phyloP scores from a whole-genome alignment of 148 eudicot genomes.

The Nepenthes gracilis region DNA sequence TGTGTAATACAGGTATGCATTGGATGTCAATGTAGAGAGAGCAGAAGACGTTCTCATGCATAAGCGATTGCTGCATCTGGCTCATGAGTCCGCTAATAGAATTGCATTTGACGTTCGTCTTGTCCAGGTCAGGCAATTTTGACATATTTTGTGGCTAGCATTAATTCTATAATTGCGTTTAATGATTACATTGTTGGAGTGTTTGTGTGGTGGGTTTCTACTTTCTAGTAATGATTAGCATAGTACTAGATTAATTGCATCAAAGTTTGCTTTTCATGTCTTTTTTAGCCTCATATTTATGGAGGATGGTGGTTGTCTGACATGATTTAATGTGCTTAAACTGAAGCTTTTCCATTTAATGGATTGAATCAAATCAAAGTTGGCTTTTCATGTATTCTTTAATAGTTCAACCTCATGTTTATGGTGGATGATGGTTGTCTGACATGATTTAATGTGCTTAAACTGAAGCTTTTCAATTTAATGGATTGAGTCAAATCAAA shows the following conservation, averaged over 20 bases:
- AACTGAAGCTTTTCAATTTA: neutral
- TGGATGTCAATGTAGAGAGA: slow-evolving; percentile 96
- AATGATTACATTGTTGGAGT: neutral
- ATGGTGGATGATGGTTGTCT: neutral
- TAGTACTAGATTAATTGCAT: neutral
- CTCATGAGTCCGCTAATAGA: slow-evolving; percentile 72
- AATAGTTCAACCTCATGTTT: neutral
- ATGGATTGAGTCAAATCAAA: neutral
- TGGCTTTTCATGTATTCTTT: neutral
- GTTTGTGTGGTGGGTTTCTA: neutral
- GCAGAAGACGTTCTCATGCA: slow-evolving; percentile 93
- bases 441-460: neutral
- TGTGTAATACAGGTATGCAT: slow-evolving; percentile 56
- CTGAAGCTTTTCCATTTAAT: neutral
- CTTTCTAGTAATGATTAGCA: neutral
- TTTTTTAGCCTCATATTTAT: neutral
- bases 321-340: neutral
- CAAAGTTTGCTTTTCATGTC: neutral
- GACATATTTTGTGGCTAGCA: neutral
- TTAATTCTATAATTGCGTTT: neutral
- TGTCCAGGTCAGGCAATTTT: slow-evolving; percentile 56
- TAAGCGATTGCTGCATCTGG: slow-evolving; percentile 58
- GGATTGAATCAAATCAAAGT: neutral
- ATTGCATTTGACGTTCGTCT: slow-evolving; percentile 83
- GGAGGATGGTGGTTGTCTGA: neutral